phyloP scores from a whole-genome alignment of 441 rosid species.

The Brassica balearica region DNA sequence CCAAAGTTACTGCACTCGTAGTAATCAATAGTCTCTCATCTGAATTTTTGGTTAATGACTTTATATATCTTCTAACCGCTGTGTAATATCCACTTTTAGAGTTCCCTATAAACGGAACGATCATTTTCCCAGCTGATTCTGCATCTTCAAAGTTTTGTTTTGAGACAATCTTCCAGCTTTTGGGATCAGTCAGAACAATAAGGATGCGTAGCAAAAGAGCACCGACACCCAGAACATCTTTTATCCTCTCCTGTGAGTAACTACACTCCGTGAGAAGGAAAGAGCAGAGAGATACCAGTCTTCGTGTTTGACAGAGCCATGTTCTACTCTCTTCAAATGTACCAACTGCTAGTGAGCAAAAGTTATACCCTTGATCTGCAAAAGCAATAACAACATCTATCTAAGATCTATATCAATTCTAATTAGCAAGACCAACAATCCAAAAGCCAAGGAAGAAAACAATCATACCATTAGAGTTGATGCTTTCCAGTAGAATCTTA shows the following conservation, averaged over 20 bases:
- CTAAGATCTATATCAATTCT: too few species aligned
- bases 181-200: constrained; percentile 76
- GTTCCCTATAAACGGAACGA: constrained; percentile 74
- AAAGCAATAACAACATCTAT: too few species aligned
- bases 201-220: constrained; percentile 74
- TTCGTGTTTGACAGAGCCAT: constrained; percentile 75
- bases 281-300: constrained; percentile 71
- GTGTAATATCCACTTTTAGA: constrained; percentile 69
- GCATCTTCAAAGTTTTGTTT: constrained; percentile 54
- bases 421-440: too few species aligned
- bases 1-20: constrained; percentile 84
- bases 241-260: constrained; percentile 48
- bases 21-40: constrained; percentile 83
- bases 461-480: constrained; percentile 71
- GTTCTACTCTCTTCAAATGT: constrained; percentile 71
- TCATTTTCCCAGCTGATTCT: constrained; percentile 60
- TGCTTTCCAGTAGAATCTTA: constrained; percentile 74
- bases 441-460: too few species aligned
- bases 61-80: constrained; percentile 72
- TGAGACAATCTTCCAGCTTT: constrained; percentile 69
- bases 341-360: constrained; percentile 71
- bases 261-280: constrained; percentile 66
- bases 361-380: constrained; percentile 75
- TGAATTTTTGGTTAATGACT: constrained; percentile 53
- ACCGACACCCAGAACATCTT: constrained; percentile 58